These are phyloP conservation scores for Alternaria angustiovoidea DNA, from an alignment of 2,329 filamentous ascomycete species.

Conservation along the genomic window DNA sequence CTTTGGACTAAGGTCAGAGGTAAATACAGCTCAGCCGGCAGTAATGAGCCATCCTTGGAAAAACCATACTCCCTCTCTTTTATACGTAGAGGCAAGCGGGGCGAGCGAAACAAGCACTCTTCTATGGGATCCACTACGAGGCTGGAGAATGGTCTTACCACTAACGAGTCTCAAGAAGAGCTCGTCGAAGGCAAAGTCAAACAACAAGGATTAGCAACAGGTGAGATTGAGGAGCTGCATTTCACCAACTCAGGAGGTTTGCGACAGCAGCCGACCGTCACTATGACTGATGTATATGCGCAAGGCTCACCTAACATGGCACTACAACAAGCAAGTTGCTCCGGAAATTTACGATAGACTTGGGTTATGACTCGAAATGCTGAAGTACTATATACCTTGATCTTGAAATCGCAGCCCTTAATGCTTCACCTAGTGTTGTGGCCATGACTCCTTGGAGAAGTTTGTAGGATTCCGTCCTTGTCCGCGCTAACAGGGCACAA, in stretches of 20 bases:
- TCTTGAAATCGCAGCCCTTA: background rate
- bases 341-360: background rate
- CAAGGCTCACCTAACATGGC: background rate
- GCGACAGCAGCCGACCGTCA: background rate
- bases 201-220: background rate
- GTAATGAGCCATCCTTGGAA: background rate
- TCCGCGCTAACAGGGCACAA: background rate
- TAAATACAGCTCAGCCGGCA: background rate
- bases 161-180: constrained; percentile 4
- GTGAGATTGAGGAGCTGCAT: background rate
- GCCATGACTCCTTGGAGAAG: background rate
- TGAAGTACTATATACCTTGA: background rate
- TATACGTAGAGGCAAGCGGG: background rate
- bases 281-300: background rate
- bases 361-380: no score
- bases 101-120: background rate
- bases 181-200: background rate
- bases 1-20: constrained; percentile 4
- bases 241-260: no score
- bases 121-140: background rate
- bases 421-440: background rate
- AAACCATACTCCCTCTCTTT: background rate
- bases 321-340: background rate
- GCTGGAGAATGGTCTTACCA: background rate
- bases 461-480: background rate